Conservation (phyloP, 2,329 filamentous ascomycete genomes). For the Parafenestella ontariensis region DNA sequence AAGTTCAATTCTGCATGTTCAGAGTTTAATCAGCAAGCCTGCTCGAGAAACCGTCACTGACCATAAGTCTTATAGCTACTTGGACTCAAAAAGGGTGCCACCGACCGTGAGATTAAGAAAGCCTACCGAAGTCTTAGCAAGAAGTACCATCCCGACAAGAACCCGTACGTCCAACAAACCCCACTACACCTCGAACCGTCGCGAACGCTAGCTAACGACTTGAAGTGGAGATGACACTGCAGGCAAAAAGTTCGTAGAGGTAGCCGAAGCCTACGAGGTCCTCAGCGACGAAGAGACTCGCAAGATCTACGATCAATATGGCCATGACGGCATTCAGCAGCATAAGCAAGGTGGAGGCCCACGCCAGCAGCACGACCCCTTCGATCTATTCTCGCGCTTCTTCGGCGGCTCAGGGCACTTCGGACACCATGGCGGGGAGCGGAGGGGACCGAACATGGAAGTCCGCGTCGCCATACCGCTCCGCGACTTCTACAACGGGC, state of each 20-base stretch:
- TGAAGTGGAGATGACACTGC: conserved; percentile 77
- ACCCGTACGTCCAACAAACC: conserved; percentile 70
- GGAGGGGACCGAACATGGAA: conserved; percentile 88
- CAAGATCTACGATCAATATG: conserved; percentile 91
- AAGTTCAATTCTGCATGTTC: not conserved
- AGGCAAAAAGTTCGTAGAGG: conserved; percentile 88
- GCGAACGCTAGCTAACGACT: conserved; percentile 10
- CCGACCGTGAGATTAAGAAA: conserved; percentile 88
- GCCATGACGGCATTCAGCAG: conserved; percentile 87
- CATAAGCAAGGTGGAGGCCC: conserved; percentile 75
- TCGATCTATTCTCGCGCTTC: conserved; percentile 95
- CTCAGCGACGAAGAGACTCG: conserved; percentile 81
- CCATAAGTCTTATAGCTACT: conserved; percentile 67
- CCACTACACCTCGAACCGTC: not conserved
- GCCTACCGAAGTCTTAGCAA: conserved; percentile 93
- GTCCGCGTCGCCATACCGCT: conserved; percentile 80
- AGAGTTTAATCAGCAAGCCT: not conserved
- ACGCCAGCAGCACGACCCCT: conserved; percentile 74
- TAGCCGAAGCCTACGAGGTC: conserved; percentile 94
- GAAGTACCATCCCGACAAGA: conserved; percentile 97
- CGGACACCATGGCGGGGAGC: conserved; percentile 76
- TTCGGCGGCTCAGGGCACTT: conserved; percentile 92
- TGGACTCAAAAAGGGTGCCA: conserved; percentile 78
- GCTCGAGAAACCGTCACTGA: conserved; percentile 18
- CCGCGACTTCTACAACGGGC: conserved; percentile 90